Percentiles rank a stretch among this genome's conserved stretches.
Conservation (phyloP, 257 asterid genomes). For the Fraxinus americana region DNA sequence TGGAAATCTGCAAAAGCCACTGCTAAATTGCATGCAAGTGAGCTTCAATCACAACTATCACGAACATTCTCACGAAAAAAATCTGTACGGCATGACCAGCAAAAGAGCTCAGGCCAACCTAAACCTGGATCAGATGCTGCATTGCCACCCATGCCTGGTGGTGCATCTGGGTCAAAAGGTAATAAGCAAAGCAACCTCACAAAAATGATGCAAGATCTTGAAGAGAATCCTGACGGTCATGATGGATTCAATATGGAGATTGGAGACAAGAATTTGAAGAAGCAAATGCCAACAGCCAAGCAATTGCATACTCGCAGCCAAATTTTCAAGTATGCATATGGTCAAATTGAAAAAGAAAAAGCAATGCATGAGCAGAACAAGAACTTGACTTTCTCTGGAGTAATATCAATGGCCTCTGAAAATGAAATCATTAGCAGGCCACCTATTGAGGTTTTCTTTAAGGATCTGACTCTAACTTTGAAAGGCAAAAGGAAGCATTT, state of each 20-base stretch:
- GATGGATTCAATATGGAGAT: constrained; percentile 84
- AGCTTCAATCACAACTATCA: constrained; percentile 58
- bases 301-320: constrained; percentile 90
- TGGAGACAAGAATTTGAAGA: constrained; percentile 83
- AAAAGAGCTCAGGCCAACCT: constrained; percentile 50
- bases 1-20: constrained; percentile 92
- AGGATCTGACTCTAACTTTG: constrained; percentile 82
- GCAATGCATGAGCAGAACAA: constrained; percentile 82
- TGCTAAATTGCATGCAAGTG: constrained; percentile 69
- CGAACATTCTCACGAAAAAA: constrained; percentile 83
- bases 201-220: constrained; percentile 87
- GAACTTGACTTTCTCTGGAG: constrained; percentile 89
- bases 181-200: constrained; percentile 72
- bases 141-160: constrained; percentile 62
- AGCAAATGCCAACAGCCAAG: constrained; percentile 58
- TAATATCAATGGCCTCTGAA: constrained; percentile 76
- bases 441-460: constrained; percentile 84
- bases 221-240: constrained; percentile 77
- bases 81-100: constrained; percentile 46
- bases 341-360: constrained; percentile 92
- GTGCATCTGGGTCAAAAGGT: constrained; percentile 48
- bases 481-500: constrained; percentile 86
- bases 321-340: constrained; percentile 92
- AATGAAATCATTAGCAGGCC: constrained; percentile 63
- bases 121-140: constrained; percentile 74